Conservation (phyloP, 2,329 filamentous ascomycete genomes). For the Colletotrichum sidae region DNA sequence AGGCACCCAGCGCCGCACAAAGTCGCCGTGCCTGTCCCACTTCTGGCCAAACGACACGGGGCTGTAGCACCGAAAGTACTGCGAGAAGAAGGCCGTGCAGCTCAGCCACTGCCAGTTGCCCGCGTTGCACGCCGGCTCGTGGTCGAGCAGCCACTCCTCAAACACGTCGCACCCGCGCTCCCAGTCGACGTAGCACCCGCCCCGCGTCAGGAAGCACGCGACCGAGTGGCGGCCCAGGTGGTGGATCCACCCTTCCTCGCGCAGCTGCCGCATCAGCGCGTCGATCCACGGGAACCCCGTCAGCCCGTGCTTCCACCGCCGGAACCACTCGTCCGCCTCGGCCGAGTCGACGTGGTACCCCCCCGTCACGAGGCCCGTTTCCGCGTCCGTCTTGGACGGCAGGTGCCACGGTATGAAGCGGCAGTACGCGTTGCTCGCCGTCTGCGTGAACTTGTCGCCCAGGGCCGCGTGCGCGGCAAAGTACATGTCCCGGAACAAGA, state of each 20-base stretch:
- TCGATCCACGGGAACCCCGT: slow-evolving; percentile 88
- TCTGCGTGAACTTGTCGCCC: slow-evolving; percentile 73
- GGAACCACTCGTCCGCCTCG: slow-evolving; percentile 73
- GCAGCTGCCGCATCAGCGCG: slow-evolving; percentile 81
- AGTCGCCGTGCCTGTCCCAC: slow-evolving; percentile 76
- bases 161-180: slow-evolving; percentile 84
- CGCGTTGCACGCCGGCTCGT: slow-evolving; percentile 78
- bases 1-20: slow-evolving; percentile 75
- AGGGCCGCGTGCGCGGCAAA: slow-evolving; percentile 80
- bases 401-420: slow-evolving; percentile 86
- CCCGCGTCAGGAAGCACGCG: slow-evolving; percentile 83
- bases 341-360: slow-evolving; percentile 72
- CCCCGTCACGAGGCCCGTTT: slow-evolving; percentile 63
- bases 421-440: slow-evolving; percentile 72
- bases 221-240: slow-evolving; percentile 83
- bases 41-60: slow-evolving; percentile 80
- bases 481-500: slow-evolving; percentile 87
- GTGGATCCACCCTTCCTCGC: slow-evolving; percentile 81
- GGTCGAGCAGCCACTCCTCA: slow-evolving; percentile 80
- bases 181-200: slow-evolving; percentile 83
- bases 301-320: slow-evolving; percentile 74
- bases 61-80: slow-evolving; percentile 78
- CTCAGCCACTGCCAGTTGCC: slow-evolving; percentile 85
- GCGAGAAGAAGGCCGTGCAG: slow-evolving; percentile 80
- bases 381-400: slow-evolving; percentile 66